Percentiles rank a stretch among this genome's conserved stretches.
Evolutionary conservation across 306 rosid species (phyloP).

Genomic region (Medicago ruthenica): DNA sequence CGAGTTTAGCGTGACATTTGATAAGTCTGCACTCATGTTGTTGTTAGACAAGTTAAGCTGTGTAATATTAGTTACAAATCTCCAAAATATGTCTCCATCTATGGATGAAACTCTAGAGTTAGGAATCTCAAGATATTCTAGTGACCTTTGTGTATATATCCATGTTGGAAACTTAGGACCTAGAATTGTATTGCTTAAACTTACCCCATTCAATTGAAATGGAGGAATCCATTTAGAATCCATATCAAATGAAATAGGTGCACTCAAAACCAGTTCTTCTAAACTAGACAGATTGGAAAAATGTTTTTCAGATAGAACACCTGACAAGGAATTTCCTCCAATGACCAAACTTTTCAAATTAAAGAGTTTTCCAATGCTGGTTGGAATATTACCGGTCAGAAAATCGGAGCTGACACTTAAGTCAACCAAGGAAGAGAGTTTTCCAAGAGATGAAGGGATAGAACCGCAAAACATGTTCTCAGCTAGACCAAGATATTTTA

Average conservation of each 20-base stretch:
- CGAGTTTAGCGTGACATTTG: constrained; percentile 40
- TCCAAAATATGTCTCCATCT: constrained; percentile 28
- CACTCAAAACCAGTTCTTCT: background rate
- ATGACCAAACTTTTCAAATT: background rate
- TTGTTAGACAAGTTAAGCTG: constrained; percentile 39
- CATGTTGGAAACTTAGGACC: constrained; percentile 47
- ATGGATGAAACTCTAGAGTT: constrained; percentile 1
- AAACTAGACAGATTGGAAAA: constrained; percentile 27
- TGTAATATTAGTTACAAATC: constrained; percentile 39
- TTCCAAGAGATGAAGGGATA: constrained; percentile 47
- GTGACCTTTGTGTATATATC: constrained; percentile 35
- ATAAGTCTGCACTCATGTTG: constrained; percentile 38
- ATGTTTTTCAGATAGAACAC: constrained; percentile 11
- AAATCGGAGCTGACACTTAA: constrained; percentile 6
- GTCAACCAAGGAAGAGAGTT: constrained; percentile 36
- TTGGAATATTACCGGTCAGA: constrained; percentile 36
- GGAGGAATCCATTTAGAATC: constrained; percentile 42
- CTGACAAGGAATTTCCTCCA: constrained; percentile 24
- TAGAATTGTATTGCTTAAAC: background rate
- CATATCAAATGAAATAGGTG: constrained; percentile 27
- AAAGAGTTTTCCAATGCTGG: constrained; percentile 32
- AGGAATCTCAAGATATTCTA: background rate
- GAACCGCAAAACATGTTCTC: constrained; percentile 41
- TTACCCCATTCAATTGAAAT: constrained; percentile 22
- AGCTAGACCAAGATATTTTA: constrained; percentile 34